These are phyloP conservation scores for Begonia peltatifolia DNA, from an alignment of 306 rosid species.

Conservation along the genomic window DNA sequence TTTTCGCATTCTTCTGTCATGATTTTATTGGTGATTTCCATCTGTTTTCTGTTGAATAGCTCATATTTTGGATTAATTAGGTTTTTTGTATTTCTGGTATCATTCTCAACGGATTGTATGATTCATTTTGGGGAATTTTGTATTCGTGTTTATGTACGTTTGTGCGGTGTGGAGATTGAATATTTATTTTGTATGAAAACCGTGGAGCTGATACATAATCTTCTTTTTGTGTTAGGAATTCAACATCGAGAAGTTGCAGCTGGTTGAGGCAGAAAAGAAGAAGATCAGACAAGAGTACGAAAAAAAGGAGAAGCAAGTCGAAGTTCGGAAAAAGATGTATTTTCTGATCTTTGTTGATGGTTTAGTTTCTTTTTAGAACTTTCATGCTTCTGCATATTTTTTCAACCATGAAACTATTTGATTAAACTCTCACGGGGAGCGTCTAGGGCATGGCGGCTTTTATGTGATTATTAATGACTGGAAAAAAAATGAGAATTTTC, in stretches of 20 bases:
- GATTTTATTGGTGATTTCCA: too few relatives aligned
- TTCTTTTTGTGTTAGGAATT: conserved; percentile 45
- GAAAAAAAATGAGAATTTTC: too few relatives aligned
- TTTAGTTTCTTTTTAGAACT: too few relatives aligned
- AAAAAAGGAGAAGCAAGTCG: conserved; percentile 86
- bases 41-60: too few relatives aligned
- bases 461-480: too few relatives aligned
- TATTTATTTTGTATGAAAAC: not conserved
- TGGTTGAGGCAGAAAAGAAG: conserved; percentile 94
- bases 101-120: not conserved
- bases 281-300: conserved; percentile 93
- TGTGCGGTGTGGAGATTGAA: conserved; percentile 7
- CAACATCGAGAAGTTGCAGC: conserved; percentile 89
- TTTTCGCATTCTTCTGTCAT: too few relatives aligned
- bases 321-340: conserved; percentile 92
- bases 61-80: not conserved
- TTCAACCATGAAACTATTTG: too few relatives aligned
- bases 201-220: not conserved
- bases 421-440: too few relatives aligned
- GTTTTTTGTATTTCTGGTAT: not conserved
- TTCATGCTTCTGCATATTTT: too few relatives aligned
- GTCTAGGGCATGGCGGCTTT: too few relatives aligned
- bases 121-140: not conserved
- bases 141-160: not conserved
- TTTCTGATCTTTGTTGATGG: not conserved